These are phyloP conservation scores for Dryas alaskensis DNA, from an alignment of 306 rosid genomes.

Conservation along the genomic window DNA sequence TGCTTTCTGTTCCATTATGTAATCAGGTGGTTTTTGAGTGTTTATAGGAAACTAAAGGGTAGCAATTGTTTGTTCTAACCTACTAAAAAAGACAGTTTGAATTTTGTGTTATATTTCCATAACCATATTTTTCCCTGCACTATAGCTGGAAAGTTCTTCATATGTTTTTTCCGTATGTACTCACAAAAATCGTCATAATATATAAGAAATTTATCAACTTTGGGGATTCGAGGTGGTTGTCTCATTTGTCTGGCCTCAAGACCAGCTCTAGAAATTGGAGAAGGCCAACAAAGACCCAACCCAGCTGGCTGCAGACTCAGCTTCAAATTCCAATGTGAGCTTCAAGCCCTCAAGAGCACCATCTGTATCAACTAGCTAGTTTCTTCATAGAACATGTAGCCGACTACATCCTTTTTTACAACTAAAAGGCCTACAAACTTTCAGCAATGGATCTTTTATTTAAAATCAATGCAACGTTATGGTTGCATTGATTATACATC, in stretches of 20 bases:
- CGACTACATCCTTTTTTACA: neutral
- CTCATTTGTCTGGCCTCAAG: too few relatives aligned
- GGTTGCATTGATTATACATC: too few relatives aligned
- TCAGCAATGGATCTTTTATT: neutral
- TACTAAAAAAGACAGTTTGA: neutral
- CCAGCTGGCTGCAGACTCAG: neutral
- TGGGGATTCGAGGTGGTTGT: too few relatives aligned
- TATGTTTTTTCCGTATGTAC: too few relatives aligned
- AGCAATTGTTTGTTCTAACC: constrained; percentile 28
- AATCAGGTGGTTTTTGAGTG: constrained; percentile 23
- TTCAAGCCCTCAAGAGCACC: constrained; percentile 15
- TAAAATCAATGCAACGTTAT: too few relatives aligned
- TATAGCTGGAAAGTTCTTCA: neutral
- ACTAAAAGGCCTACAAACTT: neutral
- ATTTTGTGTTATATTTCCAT: neutral
- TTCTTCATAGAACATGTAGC: neutral
- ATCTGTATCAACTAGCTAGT: neutral
- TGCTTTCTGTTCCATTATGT: constrained; percentile 29
- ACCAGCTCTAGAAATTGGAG: constrained; percentile 31
- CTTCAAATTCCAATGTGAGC: constrained; percentile 21
- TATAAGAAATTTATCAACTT: too few relatives aligned
- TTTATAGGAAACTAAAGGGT: constrained; percentile 24
- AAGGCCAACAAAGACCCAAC: constrained; percentile 36
- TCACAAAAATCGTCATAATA: too few relatives aligned
- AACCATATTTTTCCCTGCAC: neutral